Percentiles rank a stretch among this genome's conserved stretches.
Conservation (phyloP, 306 rosid species). For the Echinosophora koreensis region DNA sequence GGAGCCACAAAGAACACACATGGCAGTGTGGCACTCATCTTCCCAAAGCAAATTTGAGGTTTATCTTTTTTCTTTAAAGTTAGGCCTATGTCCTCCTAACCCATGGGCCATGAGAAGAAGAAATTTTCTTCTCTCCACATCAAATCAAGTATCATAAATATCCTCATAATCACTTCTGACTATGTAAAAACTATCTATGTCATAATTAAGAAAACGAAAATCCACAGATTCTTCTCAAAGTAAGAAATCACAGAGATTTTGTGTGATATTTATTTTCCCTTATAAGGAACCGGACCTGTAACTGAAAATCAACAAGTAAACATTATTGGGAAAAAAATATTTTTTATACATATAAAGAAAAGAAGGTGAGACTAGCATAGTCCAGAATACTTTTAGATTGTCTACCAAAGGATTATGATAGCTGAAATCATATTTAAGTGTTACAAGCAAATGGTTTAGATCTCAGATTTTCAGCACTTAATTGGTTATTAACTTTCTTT, state of each 20-base stretch:
- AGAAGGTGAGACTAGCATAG: neutral
- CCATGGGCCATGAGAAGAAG: constrained; percentile 26
- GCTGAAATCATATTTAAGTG: constrained; percentile 3
- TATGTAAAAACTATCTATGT: neutral
- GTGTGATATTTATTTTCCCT: neutral
- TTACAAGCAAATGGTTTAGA: neutral
- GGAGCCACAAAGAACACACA: neutral
- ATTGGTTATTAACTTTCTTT: neutral
- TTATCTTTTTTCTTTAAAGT: constrained; percentile 14
- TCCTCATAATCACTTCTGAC: constrained; percentile 20
- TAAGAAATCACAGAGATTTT: constrained; percentile 15
- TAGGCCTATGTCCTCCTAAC: constrained; percentile 17
- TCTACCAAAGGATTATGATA: neutral
- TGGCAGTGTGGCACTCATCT: neutral
- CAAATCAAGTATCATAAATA: constrained; percentile 20
- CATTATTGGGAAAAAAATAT: neutral
- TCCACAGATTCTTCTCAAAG: constrained; percentile 1
- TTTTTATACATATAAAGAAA: neutral
- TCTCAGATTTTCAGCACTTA: neutral
- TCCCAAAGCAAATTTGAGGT: neutral
- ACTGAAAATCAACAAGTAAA: neutral
- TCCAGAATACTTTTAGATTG: neutral
- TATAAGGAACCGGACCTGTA: neutral
- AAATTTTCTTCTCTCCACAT: constrained; percentile 5
- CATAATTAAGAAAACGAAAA: neutral